Conservation (phyloP, 129 eudicot genomes). For the Flaveria sonorensis region DNA sequence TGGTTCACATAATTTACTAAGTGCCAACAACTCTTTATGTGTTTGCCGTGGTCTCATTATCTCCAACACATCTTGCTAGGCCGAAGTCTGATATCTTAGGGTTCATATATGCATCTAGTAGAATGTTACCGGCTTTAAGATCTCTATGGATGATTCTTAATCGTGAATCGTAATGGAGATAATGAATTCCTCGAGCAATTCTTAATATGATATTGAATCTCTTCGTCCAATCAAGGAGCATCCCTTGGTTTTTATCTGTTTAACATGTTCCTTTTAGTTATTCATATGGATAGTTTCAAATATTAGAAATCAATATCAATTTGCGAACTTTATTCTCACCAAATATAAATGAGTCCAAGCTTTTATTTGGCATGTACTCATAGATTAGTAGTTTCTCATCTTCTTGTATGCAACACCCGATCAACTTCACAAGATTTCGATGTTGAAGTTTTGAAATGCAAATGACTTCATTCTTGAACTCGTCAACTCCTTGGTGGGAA, state of each 20-base stretch:
- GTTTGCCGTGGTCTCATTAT: slow-evolving; percentile 29
- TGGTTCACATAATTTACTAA: slow-evolving; percentile 3
- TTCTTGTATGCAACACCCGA: slow-evolving; percentile 26
- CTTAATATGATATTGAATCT: slow-evolving; percentile 37
- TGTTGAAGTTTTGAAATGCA: slow-evolving; percentile 31
- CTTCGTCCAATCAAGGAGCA: slow-evolving; percentile 32
- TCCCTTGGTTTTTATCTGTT: slow-evolving; percentile 11
- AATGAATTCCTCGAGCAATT: slow-evolving; percentile 40
- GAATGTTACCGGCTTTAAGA: slow-evolving; percentile 25
- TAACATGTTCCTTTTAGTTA: slow-evolving; percentile 3
- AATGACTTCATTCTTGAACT: slow-evolving; percentile 5
- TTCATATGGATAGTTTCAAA: background rate
- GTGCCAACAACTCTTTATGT: slow-evolving; percentile 43
- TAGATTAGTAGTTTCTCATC: slow-evolving; percentile 14
- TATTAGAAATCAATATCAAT: background rate
- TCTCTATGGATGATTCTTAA: no score
- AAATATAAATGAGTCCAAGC: slow-evolving; percentile 23
- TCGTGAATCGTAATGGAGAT: slow-evolving; percentile 40
- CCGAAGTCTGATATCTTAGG: slow-evolving; percentile 52
- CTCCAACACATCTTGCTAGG: slow-evolving; percentile 40
- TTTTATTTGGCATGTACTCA: no score
- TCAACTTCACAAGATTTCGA: slow-evolving; percentile 34
- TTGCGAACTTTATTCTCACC: slow-evolving; percentile 6
- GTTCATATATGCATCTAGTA: slow-evolving; percentile 37
- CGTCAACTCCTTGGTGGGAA: slow-evolving; percentile 23